A percentile compares a stretch with the other conserved stretches of the same genome.
Conservation (phyloP, 345 rosid species). For the Gossypium stocksii region DNA sequence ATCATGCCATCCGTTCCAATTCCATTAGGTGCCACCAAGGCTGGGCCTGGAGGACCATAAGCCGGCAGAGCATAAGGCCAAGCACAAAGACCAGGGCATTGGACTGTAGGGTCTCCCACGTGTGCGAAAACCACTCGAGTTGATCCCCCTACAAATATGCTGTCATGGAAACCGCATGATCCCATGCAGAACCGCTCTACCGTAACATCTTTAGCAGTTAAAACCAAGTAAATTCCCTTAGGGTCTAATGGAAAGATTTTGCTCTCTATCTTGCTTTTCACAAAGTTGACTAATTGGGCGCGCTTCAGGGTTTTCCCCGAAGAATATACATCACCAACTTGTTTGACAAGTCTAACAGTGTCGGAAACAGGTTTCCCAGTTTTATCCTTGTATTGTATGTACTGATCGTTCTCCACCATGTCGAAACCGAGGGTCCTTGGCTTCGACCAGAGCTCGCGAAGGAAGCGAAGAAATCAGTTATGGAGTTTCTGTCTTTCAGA, state of each 20-base stretch:
- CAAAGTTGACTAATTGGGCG: neutral
- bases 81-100: slow-evolving; percentile 76
- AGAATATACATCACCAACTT: slow-evolving; percentile 21
- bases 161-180: slow-evolving; percentile 44
- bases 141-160: slow-evolving; percentile 29
- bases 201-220: slow-evolving; percentile 50
- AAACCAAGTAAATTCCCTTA: slow-evolving; percentile 43
- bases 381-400: slow-evolving; percentile 22
- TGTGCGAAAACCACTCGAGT: slow-evolving; percentile 33
- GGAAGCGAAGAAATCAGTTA: slow-evolving; percentile 20
- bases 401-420: slow-evolving; percentile 20
- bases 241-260: neutral
- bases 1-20: slow-evolving; percentile 80
- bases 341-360: slow-evolving; percentile 13
- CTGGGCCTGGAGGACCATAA: slow-evolving; percentile 63
- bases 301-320: slow-evolving; percentile 10
- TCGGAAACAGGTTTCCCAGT: slow-evolving; percentile 10
- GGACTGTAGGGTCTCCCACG: slow-evolving; percentile 74
- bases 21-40: slow-evolving; percentile 65
- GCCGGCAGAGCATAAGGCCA: slow-evolving; percentile 85
- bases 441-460: neutral
- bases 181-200: slow-evolving; percentile 49
- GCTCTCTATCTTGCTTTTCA: neutral
- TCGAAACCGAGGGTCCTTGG: slow-evolving; percentile 9
- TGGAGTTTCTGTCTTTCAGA: slow-evolving; percentile 15